Conservation (phyloP, 192 early-diverging fungal genomes). For the Coemansia sp. region DNA sequence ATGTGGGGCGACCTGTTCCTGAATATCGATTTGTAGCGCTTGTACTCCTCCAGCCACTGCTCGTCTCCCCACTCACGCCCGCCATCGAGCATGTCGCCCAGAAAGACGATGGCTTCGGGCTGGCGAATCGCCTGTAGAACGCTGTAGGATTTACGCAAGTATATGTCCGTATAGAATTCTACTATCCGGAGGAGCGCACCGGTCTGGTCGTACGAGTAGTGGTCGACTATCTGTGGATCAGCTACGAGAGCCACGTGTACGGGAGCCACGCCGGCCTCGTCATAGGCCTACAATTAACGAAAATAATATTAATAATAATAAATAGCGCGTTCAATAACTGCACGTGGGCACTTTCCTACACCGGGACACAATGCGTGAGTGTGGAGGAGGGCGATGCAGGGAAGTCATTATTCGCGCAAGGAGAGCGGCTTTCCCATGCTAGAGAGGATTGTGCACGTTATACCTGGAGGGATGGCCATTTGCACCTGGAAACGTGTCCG, state of each 20-base stretch:
- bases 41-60: constrained; percentile 57
- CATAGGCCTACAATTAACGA: neutral
- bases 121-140: constrained; percentile 55
- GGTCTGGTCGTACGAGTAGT: constrained; percentile 76
- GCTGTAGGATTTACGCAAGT: constrained; percentile 77
- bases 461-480: constrained; percentile 24
- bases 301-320: neutral
- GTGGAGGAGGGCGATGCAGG: neutral
- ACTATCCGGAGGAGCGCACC: constrained; percentile 60
- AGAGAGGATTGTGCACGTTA: neutral
- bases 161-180: constrained; percentile 83
- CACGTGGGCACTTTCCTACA: neutral
- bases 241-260: constrained; percentile 68
- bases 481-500: constrained; percentile 24
- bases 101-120: constrained; percentile 68
- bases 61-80: constrained; percentile 62
- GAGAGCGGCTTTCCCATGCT: neutral
- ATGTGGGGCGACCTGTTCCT: constrained; percentile 20
- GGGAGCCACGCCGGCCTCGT: neutral
- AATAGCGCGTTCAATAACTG: neutral
- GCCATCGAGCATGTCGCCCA: constrained; percentile 88
- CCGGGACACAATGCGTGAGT: neutral
- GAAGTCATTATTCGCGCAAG: neutral
- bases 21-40: constrained; percentile 59
- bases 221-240: constrained; percentile 92